Evolutionary conservation across 768 basidiomycete species (phyloP), one percentile per base, ranked within the genome.

Genomic region (Saitozyma podzolica): DNA sequence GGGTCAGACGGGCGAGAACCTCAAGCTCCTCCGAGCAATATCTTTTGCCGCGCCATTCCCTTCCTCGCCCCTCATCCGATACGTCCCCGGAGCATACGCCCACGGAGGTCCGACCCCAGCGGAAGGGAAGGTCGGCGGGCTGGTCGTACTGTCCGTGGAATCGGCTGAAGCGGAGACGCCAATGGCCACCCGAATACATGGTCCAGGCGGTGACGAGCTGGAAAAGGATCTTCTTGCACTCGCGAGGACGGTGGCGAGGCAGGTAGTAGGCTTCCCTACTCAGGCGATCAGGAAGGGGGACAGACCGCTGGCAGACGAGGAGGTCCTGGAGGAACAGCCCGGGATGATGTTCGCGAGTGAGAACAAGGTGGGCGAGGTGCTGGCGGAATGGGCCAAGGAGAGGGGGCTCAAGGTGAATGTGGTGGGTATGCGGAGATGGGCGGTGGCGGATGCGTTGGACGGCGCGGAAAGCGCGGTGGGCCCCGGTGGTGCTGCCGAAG

Each of bases 181-280:
- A 11, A 73, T 72, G 16, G 68, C 71, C 1, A 66, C 64, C 40
- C 61, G 75, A 56, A 69, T 76, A 40, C 69, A 76, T 52, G 68
- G 76, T n/a, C 63, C 70, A 8, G 69, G 65, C 8, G 75, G 75
- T 3, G 63, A 68, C n/a, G 54, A 66, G 42, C 64, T 88, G 69
- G 80, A 82, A 37, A 76, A 81, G n/a, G 85, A 89, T 45, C 80
- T 90, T 16, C 82, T 82, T 40, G 83, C 83, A 49, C 82, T 95
- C 13, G 86, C 89, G 67, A 86, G 90, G 20, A 85, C 88, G 2
- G 65, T 95, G n/a, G 89, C 88, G 9, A 84, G 91, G 48, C 93
- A 95, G 79, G 87, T 92, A 55, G 86, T 87, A 19, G 93, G 92
- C 3, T 88, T 93, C 73, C 86, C 89, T 37, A 90, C 90, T 0